Evolutionary conservation across 1,284 basidiomycete species (phyloP).

Genomic region (Cutaneotrichosporon cavernicola): DNA sequence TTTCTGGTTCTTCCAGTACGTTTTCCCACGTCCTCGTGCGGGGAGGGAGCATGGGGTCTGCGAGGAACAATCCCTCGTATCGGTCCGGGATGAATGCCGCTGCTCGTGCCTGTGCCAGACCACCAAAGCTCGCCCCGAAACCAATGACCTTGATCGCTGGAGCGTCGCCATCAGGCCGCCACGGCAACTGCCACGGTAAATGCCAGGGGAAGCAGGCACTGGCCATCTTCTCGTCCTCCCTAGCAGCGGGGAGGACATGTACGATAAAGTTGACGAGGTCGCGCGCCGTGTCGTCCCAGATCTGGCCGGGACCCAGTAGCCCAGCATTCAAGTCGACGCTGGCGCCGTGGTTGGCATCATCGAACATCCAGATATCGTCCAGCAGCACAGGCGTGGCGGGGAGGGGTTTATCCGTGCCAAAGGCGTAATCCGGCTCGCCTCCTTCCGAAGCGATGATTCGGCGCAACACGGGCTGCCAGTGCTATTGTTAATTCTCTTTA

Average conservation of each 20-base stretch:
- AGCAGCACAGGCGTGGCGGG: conserved; percentile 42
- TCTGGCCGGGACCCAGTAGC: conserved; percentile 52
- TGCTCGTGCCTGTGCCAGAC: conserved; percentile 35
- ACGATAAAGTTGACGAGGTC: conserved; percentile 52
- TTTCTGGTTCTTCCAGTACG: neutral
- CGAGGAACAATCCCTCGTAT: conserved; percentile 55
- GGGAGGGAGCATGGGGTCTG: conserved; percentile 58
- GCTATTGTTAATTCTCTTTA: conserved; percentile 13
- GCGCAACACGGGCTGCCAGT: conserved; percentile 65
- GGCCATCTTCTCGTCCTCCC: neutral
- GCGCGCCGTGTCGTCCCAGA: conserved; percentile 52
- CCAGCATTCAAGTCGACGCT: conserved; percentile 65
- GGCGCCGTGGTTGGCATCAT: conserved; percentile 74
- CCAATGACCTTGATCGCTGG: conserved; percentile 11
- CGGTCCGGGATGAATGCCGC: conserved; percentile 12
- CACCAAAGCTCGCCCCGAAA: conserved; percentile 71
- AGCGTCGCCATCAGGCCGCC: conserved; percentile 13
- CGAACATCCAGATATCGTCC: conserved; percentile 77
- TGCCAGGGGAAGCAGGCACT: neutral
- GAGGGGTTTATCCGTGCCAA: conserved; percentile 12
- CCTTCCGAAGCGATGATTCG: conserved; percentile 48
- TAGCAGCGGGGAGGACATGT: conserved; percentile 50
- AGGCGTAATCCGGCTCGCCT: neutral
- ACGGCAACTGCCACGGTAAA: conserved; percentile 14
- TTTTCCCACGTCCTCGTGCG: conserved; percentile 2